Conservation (phyloP, 805 yeast genomes). For the Saturnispora galanensis region DNA sequence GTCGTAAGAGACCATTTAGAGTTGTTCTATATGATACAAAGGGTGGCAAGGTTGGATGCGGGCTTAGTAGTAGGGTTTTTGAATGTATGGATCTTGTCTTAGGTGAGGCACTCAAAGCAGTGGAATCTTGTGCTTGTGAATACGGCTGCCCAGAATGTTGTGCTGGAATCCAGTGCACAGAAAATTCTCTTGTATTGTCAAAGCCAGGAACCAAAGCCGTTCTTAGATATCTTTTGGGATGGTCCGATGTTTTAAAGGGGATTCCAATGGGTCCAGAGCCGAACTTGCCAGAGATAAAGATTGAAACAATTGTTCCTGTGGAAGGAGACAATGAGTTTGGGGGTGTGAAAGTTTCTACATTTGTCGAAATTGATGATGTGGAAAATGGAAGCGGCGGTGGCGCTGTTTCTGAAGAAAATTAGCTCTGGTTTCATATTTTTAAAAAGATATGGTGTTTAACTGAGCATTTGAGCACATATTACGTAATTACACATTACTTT, state of each 20-base stretch:
- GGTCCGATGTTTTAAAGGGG: conserved; percentile 35
- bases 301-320: conserved; percentile 60
- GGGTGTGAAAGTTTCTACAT: conserved; percentile 48
- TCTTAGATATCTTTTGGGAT: conserved; percentile 50
- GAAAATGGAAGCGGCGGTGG: neutral
- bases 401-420: too few species aligned
- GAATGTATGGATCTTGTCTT: conserved; percentile 65
- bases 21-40: conserved; percentile 74
- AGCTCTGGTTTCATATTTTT: too few species aligned
- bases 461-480: conserved; percentile 5
- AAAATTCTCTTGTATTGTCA: conserved; percentile 71
- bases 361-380: conserved; percentile 44
- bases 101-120: conserved; percentile 44
- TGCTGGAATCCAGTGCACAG: conserved; percentile 75
- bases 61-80: conserved; percentile 70
- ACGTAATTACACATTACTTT: neutral
- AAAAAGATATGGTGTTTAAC: neutral
- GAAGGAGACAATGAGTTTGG: conserved; percentile 25
- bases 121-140: conserved; percentile 57
- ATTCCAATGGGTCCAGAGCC: conserved; percentile 66
- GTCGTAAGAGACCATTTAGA: conserved; percentile 76
- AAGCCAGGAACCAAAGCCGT: conserved; percentile 77
- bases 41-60: conserved; percentile 75
- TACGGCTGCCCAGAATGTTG: conserved; percentile 78
- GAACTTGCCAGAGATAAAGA: conserved; percentile 55